A percentile compares a stretch with the other conserved stretches of the same genome.
These are phyloP conservation scores for Amyloporia xantha DNA, from an alignment of 768 basidiomycete species.

Conservation along the genomic window DNA sequence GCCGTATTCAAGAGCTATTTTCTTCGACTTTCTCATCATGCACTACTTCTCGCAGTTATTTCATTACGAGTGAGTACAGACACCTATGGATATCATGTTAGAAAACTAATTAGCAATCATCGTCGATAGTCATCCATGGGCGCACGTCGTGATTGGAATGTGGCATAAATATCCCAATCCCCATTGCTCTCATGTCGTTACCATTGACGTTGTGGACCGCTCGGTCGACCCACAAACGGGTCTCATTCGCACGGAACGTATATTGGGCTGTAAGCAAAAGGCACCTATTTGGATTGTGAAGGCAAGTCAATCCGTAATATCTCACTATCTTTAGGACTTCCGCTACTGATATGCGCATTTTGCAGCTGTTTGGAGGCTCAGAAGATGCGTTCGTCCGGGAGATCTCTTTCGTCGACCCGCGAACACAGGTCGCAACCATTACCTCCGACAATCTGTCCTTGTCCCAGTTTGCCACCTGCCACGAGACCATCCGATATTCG, in stretches of 20 bases:
- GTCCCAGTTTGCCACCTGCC: slow-evolving; percentile 91
- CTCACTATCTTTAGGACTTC: background rate
- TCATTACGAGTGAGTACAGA: slow-evolving; percentile 65
- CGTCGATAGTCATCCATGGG: slow-evolving; percentile 70
- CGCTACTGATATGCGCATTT: background rate
- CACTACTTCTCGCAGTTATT: slow-evolving; percentile 85
- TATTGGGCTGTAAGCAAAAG: slow-evolving; percentile 89
- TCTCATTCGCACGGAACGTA: slow-evolving; percentile 84
- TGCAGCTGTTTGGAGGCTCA: slow-evolving; percentile 82
- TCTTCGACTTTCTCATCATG: slow-evolving; percentile 35
- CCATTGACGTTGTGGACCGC: slow-evolving; percentile 82
- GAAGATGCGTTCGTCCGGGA: slow-evolving; percentile 94
- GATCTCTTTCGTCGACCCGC: slow-evolving; percentile 88
- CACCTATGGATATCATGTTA: too few species aligned
- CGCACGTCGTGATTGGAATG: slow-evolving; percentile 87
- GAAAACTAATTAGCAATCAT: too few species aligned
- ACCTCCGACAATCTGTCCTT: slow-evolving; percentile 91
- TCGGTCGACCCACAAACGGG: slow-evolving; percentile 78
- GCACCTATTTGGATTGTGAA: slow-evolving; percentile 90
- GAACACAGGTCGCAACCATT: slow-evolving; percentile 71
- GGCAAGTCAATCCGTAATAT: slow-evolving; percentile 37
- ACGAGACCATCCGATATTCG: slow-evolving; percentile 83
- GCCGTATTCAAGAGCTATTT: slow-evolving; percentile 13
- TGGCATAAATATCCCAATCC: slow-evolving; percentile 97
- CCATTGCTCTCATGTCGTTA: slow-evolving; percentile 82